Percentiles rank a stretch among this genome's conserved stretches.
Conservation (phyloP, 768 basidiomycete species). For the Phaeotremella fagi region DNA sequence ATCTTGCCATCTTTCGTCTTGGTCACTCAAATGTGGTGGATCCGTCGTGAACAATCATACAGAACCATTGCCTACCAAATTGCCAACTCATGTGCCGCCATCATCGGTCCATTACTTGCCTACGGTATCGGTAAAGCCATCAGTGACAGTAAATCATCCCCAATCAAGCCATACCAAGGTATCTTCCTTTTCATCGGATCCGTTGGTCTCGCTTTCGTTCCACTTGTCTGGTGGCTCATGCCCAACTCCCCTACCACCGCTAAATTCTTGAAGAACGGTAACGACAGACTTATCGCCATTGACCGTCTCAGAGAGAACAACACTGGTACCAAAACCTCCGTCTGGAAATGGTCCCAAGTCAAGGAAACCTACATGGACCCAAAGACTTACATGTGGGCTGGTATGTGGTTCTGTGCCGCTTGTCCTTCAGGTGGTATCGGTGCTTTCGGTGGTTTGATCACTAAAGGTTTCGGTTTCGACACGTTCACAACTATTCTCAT, state of each 20-base stretch:
- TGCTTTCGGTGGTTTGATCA: constrained; percentile 26
- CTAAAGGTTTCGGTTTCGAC: constrained; percentile 28
- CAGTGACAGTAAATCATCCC: constrained; percentile 1
- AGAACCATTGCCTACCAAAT: constrained; percentile 29
- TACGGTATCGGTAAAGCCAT: constrained; percentile 31
- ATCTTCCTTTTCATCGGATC: constrained; percentile 44
- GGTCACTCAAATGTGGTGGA: constrained; percentile 50
- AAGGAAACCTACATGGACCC: constrained; percentile 40
- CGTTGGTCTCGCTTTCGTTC: constrained; percentile 31
- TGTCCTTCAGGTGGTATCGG: constrained; percentile 41
- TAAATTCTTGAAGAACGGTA: constrained; percentile 39
- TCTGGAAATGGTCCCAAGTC: constrained; percentile 42
- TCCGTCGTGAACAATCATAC: constrained; percentile 31
- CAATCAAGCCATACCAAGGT: constrained; percentile 34
- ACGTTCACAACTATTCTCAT: constrained; percentile 40
- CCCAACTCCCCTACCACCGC: constrained; percentile 44
- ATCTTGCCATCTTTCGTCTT: constrained; percentile 55
- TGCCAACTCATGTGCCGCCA: constrained; percentile 26
- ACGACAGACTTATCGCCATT: constrained; percentile 44
- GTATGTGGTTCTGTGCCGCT: constrained; percentile 44
- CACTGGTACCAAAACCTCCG: constrained; percentile 40
- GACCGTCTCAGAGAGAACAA: constrained; percentile 45
- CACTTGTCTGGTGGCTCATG: constrained; percentile 37
- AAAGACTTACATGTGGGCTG: constrained; percentile 40
- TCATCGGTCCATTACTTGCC: constrained; percentile 35